phyloP scores from a whole-genome alignment of 2,329 filamentous ascomycete genomes.

The Epichloe gansuensis region DNA sequence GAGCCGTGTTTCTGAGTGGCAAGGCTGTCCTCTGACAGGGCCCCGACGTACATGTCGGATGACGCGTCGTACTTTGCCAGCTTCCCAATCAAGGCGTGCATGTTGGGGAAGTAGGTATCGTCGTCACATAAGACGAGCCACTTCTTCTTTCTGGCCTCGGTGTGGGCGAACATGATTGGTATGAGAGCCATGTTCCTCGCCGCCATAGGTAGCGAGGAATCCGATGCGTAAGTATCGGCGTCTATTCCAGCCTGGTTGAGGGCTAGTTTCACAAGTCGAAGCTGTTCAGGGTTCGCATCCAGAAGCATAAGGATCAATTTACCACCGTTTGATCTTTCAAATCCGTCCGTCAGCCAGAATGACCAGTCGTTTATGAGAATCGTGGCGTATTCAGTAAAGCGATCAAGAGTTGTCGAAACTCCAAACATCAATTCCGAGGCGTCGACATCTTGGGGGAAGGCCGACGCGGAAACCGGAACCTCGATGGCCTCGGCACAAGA shows the following conservation, averaged over 20 bases:
- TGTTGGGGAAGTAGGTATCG: slow-evolving; percentile 50
- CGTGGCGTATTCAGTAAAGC: slow-evolving; percentile 35
- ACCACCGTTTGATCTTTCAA: slow-evolving; percentile 40
- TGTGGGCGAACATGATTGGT: slow-evolving; percentile 39
- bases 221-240: slow-evolving; percentile 40
- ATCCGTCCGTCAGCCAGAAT: slow-evolving; percentile 44
- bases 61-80: slow-evolving; percentile 38
- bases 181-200: slow-evolving; percentile 42
- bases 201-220: slow-evolving; percentile 35
- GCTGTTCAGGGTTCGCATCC: slow-evolving; percentile 36
- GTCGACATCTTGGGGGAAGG: slow-evolving; percentile 35
- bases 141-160: slow-evolving; percentile 32
- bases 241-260: slow-evolving; percentile 38
- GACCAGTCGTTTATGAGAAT: slow-evolving; percentile 43
- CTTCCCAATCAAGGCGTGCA: slow-evolving; percentile 37
- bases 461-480: slow-evolving; percentile 20
- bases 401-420: slow-evolving; percentile 42
- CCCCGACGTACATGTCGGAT: slow-evolving; percentile 43
- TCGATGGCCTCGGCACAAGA: slow-evolving; percentile 35
- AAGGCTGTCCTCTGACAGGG: slow-evolving; percentile 46
- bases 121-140: slow-evolving; percentile 52
- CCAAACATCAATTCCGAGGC: slow-evolving; percentile 45
- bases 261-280: slow-evolving; percentile 30
- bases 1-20: slow-evolving; percentile 46
- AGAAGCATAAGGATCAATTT: slow-evolving; percentile 40